Percentiles rank a stretch among this genome's conserved stretches.
Conservation (phyloP, 2,329 filamentous ascomycete genomes). For the Aspergillus sp. region DNA sequence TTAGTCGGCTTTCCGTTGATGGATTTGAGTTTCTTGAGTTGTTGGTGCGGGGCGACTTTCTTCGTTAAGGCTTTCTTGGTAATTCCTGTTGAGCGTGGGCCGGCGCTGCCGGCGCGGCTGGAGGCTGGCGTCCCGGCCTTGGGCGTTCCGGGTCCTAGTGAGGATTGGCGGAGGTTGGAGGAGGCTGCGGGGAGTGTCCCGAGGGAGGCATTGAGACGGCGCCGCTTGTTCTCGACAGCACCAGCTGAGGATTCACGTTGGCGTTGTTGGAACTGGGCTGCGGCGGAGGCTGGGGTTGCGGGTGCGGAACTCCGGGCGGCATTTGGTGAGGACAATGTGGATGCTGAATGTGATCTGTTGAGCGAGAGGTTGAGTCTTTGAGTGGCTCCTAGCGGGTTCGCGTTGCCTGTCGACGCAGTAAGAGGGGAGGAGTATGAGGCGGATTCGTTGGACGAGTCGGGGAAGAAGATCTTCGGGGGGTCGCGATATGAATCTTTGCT, state of each 20-base stretch:
- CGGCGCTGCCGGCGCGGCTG: constrained; percentile 59
- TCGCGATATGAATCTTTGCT: constrained; percentile 44
- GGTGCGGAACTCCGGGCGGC: constrained; percentile 45
- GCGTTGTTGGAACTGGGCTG: constrained; percentile 45
- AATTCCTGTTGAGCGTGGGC: constrained; percentile 46
- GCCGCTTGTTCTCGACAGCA: constrained; percentile 58
- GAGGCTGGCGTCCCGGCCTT: constrained; percentile 56
- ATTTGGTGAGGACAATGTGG: constrained; percentile 39
- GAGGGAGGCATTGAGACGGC: constrained; percentile 55
- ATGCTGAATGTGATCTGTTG: constrained; percentile 33
- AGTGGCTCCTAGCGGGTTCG: constrained; percentile 54
- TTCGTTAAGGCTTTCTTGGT: constrained; percentile 51
- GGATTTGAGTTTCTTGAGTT: constrained; percentile 43
- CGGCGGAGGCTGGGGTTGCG: constrained; percentile 42
- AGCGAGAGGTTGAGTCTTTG: constrained; percentile 46
- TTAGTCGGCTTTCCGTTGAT: constrained; percentile 39
- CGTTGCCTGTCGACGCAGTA: constrained; percentile 57
- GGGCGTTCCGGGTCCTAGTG: constrained; percentile 63
- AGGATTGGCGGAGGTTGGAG: constrained; percentile 60
- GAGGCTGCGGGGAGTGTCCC: constrained; percentile 55
- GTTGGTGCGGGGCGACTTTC: constrained; percentile 57
- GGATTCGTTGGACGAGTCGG: constrained; percentile 47
- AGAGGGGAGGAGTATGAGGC: constrained; percentile 49
- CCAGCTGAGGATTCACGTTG: constrained; percentile 58
- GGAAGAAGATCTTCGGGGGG: constrained; percentile 51